phyloP scores from a whole-genome alignment of 2,329 filamentous ascomycete genomes.

The Cordyceps javanica region DNA sequence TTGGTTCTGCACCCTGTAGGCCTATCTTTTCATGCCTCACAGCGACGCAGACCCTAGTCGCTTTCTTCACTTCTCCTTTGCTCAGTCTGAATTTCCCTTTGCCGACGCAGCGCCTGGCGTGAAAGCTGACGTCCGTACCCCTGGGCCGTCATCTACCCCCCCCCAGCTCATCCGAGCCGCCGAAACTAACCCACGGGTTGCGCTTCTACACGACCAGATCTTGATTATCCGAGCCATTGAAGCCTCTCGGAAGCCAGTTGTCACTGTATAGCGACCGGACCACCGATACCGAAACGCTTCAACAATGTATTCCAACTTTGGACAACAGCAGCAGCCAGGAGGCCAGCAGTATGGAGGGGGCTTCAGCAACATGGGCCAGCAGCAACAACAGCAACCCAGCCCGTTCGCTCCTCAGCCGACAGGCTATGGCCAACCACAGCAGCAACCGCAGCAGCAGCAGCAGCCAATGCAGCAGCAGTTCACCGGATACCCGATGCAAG shows the following conservation, averaged over 20 bases:
- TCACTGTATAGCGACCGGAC: not conserved
- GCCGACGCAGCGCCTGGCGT: not conserved
- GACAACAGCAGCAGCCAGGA: constrained; percentile 62
- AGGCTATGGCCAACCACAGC: constrained; percentile 48
- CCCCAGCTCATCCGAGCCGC: constrained; percentile 1
- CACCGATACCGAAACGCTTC: not conserved
- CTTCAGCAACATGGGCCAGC: constrained; percentile 35
- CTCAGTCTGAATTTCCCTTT: not conserved
- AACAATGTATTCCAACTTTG: constrained; percentile 84
- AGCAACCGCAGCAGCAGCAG: constrained; percentile 41
- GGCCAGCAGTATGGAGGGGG: constrained; percentile 49
- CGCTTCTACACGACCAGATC: not conserved
- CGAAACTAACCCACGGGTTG: not conserved
- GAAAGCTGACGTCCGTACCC: not conserved
- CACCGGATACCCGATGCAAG: constrained; percentile 53
- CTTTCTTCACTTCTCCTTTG: not conserved
- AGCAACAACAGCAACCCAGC: constrained; percentile 44
- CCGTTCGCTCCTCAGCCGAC: constrained; percentile 55
- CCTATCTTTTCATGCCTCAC: not conserved
- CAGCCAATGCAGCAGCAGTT: constrained; percentile 51
- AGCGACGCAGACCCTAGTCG: not conserved
- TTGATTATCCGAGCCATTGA: not conserved
- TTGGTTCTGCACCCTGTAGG: not conserved
- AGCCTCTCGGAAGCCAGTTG: not conserved
- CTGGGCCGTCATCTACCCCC: not conserved